phyloP scores from a whole-genome alignment of 139 green algal genomes.

The Chlorella vulgaris region DNA sequence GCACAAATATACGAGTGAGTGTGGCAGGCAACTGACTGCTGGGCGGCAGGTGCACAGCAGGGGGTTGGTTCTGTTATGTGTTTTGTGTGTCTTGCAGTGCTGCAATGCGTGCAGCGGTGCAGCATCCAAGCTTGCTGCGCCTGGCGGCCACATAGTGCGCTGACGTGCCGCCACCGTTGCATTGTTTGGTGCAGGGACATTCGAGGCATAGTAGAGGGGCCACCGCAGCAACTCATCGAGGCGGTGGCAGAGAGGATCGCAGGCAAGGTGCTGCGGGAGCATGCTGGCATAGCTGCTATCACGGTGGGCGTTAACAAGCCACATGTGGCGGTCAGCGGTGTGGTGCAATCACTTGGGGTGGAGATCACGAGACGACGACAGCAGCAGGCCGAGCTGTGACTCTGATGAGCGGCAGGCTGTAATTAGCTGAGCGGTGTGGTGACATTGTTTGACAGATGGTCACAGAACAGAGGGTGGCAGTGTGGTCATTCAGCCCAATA shows the following conservation, averaged over 20 bases:
- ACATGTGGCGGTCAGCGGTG: slow-evolving; percentile 61
- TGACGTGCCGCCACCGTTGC: not conserved
- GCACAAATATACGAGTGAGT: slow-evolving; percentile 54
- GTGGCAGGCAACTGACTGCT: not conserved
- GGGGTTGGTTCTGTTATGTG: too few relatives aligned
- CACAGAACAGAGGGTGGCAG: too few relatives aligned
- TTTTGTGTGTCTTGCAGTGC: too few relatives aligned
- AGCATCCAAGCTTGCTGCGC: too few relatives aligned
- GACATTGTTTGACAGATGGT: too few relatives aligned
- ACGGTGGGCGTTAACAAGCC: slow-evolving; percentile 61
- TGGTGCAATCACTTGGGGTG: slow-evolving; percentile 59
- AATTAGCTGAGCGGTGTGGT: not conserved
- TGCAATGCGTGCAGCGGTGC: too few relatives aligned
- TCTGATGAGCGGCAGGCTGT: not conserved
- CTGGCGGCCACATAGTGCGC: too few relatives aligned
- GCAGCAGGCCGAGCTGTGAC: not conserved
- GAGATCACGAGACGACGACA: slow-evolving; percentile 30
- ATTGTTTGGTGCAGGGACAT: slow-evolving; percentile 49
- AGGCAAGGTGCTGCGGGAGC: slow-evolving; percentile 36
- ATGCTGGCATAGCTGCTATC: slow-evolving; percentile 41
- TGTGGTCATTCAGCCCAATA: too few relatives aligned
- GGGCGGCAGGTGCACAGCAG: too few relatives aligned
- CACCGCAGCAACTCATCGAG: slow-evolving; percentile 57
- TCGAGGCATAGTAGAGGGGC: slow-evolving; percentile 55
- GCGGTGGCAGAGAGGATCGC: slow-evolving; percentile 58